These are phyloP conservation scores for Phytopythium kandeliae DNA, from an alignment of 352 stramenopile species.

Conservation along the genomic window DNA sequence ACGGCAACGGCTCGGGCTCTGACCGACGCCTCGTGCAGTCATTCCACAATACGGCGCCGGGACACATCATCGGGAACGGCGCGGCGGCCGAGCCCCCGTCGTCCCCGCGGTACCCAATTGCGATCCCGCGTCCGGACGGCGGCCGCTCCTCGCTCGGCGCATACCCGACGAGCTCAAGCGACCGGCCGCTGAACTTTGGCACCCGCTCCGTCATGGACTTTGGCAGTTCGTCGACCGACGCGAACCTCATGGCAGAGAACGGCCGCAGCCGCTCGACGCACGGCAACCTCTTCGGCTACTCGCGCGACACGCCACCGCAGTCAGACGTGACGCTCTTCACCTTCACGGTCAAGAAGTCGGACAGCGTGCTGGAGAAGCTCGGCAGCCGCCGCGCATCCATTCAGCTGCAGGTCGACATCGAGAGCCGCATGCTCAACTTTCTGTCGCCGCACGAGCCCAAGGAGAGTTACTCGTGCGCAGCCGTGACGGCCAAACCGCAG, in stretches of 20 bases:
- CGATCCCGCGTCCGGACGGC: conserved; percentile 45
- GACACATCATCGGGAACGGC: conserved; percentile 4
- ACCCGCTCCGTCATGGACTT: conserved; percentile 23
- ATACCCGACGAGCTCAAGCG: conserved; percentile 20
- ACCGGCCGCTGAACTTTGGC: conserved; percentile 25
- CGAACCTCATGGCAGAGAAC: conserved; percentile 55
- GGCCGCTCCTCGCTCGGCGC: conserved; percentile 37
- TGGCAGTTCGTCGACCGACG: conserved; percentile 7
- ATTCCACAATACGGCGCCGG: conserved; percentile 9
- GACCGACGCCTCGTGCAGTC: conserved; percentile 10
- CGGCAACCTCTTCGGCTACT: conserved; percentile 74
- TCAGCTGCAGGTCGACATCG: conserved; percentile 78
- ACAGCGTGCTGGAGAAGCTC: conserved; percentile 78
- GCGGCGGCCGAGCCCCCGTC: conserved; percentile 10
- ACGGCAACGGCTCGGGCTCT: background rate
- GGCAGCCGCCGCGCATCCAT: conserved; percentile 80
- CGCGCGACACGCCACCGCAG: conserved; percentile 28
- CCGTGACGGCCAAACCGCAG: conserved; percentile 73
- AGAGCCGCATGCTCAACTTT: conserved; percentile 81
- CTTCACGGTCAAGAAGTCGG: conserved; percentile 84
- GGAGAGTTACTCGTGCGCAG: conserved; percentile 78
- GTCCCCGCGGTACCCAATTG: conserved; percentile 50
- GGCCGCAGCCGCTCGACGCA: conserved; percentile 60
- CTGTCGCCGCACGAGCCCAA: conserved; percentile 65
- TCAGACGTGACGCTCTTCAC: conserved; percentile 79